Evolutionary conservation across 1,139 yeast species (phyloP).

Genomic region (Suhomyces kunorum): DNA sequence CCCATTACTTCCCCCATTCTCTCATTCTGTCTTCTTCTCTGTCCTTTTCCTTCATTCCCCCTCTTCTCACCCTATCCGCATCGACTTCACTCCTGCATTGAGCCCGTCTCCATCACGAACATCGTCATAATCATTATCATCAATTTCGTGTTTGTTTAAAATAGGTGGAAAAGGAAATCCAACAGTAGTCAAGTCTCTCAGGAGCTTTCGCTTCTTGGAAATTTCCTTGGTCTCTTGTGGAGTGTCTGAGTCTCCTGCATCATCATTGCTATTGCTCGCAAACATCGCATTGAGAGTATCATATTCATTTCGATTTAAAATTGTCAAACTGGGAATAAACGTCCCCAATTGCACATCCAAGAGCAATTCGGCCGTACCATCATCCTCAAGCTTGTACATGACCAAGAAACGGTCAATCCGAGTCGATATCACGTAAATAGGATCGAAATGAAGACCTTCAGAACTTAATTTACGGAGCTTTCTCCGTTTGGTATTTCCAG

Average conservation of each 20-base stretch:
- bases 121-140: conserved; percentile 7
- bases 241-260: not conserved
- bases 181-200: conserved; percentile 2
- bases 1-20: too few relatives aligned
- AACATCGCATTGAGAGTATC: conserved; percentile 13
- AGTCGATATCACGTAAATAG: conserved; percentile 28
- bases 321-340: conserved; percentile 12
- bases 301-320: conserved; percentile 15
- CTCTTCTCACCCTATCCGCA: conserved; percentile 4
- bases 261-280: conserved; percentile 12
- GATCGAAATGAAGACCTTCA: conserved; percentile 21
- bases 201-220: conserved; percentile 9
- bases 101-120: conserved; percentile 7
- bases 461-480: conserved; percentile 7
- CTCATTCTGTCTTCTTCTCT: not conserved
- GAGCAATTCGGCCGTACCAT: conserved; percentile 17
- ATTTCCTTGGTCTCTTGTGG: conserved; percentile 3
- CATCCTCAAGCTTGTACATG: conserved; percentile 29
- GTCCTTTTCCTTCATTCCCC: not conserved
- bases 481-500: conserved; percentile 7
- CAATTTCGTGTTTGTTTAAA: conserved; percentile 2
- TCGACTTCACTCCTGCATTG: conserved; percentile 10
- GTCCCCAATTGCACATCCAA: conserved; percentile 15
- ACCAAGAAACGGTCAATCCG: conserved; percentile 26
- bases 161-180: not conserved